Base-by-base conservation (phyloP, 108 stramenopile genomes). In the Bacterosira constricta region DNA sequence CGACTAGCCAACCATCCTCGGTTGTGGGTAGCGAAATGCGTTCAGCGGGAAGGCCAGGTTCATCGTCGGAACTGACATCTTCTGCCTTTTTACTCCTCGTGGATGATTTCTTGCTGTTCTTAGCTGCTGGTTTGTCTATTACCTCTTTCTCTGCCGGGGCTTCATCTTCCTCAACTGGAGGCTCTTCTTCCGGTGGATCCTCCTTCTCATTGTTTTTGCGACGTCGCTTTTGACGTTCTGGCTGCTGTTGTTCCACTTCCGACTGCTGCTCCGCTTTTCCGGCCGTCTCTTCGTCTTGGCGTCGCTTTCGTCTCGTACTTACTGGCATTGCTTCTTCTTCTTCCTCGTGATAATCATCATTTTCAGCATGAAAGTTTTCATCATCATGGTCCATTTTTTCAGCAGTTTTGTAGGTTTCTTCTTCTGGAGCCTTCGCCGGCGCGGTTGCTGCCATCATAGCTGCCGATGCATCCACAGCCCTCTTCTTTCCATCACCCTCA, bases 1-100 rank as follows among this genome's bases (percentile, higher is more conserved):
- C 81, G 13, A 79, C 64, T 13, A 71, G 62, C 81, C 81, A 82
- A 8, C 81, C 81, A 46, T 82, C 77, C 0, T 70, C 56, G 18
- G 77, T 69, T 0, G 63, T 60, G 34, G 76, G 71, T 10, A 79
- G 77, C 10, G 72, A 39, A 36, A 61, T 76, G 0, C 81, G 63
- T 26, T 78, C 71, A 1, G 66, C 71, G 1, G 76, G 81, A 17
- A 72, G 29, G 18, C 76, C 66, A n/a, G 71, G 71, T 37, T 69
- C 77, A 34, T 64, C 73, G 23, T 76, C 75, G 23, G 57, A 50
- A 37, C 55, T 68, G 23, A 74, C 71, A 13, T 69, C 55, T 0
- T 59, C 68, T 17, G 29, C 57, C 37, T 53, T 49, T 35, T 52
- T 35, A 41, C 44, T 52, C 45, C 27, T 17, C 39, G 44, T n/a